Base-by-base conservation (phyloP, 208 protist species). In the Leishmania turanica region DNA sequence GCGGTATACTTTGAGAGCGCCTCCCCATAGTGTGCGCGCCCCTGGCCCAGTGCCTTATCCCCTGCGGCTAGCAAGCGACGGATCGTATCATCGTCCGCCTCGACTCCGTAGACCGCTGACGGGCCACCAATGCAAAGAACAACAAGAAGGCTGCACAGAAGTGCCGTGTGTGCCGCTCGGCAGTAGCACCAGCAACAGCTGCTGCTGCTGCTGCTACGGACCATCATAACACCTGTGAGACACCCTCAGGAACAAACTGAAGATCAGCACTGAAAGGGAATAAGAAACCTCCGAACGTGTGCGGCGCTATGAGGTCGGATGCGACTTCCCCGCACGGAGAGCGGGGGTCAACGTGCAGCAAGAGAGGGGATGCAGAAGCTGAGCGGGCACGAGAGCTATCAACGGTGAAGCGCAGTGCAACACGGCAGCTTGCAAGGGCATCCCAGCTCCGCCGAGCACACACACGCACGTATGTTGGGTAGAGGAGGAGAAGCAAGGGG, bases 1-100 rank as follows among this genome's bases (percentile, higher is more conserved):
- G 89, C 90, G 1, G 93, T 97, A 78, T 97, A 98, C 82, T 96
- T 96, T 37, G 88, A 87, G n/a, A 98, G 79, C 31, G 95, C 95
- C 56, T 96, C 93, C 53, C 90, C 92, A 82, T 97, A 98, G 31
- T 92, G 83, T 27, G 65, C 60, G 45, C 91, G 89, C 0, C 95
- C 95, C 51, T 91, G 77, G 37, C 92, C 87, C 15, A 98, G 74
- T 6, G 89, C 88, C 69, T 88, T 85, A 81, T 98, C 95, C 19
- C 92, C 95, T 1, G 89, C 91, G 0, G 85, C 85, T 3, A 98
- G 79, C 40, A 96, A 77, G 62, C 78, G 11, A 19, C 90, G 90
- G 11, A 85, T 84, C 17, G 45, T 81, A 0, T 95, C 92, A 27
- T 97, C 89, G 7, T 83, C 86, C 8, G 49, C 74, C 3, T 37